These are phyloP conservation scores for Bertia moriformis DNA, from an alignment of 2,329 filamentous ascomycete genomes.

Conservation along the genomic window DNA sequence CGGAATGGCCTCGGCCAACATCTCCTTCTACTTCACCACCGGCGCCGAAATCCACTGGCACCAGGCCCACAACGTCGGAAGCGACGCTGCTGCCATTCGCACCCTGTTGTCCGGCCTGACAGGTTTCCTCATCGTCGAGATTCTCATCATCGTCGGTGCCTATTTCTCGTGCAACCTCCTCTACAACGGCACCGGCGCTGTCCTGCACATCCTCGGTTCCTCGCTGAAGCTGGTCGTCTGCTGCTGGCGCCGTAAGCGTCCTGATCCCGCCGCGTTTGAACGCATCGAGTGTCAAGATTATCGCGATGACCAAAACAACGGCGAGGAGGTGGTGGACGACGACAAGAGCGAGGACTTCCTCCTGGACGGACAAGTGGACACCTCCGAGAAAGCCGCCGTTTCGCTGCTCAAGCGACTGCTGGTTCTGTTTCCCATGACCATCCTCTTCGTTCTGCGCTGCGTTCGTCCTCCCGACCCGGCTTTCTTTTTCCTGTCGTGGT, in stretches of 20 bases:
- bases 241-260: neutral
- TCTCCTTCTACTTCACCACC: neutral
- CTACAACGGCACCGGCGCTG: neutral
- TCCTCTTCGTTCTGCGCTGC: neutral
- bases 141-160: neutral
- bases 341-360: neutral
- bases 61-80: neutral
- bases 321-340: too few relatives aligned
- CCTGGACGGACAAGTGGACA: neutral
- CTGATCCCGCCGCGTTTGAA: neutral
- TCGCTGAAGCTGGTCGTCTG: neutral
- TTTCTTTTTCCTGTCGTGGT: neutral
- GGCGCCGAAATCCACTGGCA: slow-evolving; percentile 1
- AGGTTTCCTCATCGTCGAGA: neutral
- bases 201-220: neutral
- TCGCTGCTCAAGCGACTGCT: neutral
- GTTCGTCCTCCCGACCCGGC: neutral
- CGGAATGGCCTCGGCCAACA: neutral
- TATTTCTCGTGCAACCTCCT: neutral
- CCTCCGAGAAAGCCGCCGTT: neutral
- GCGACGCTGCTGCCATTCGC: neutral
- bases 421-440: neutral
- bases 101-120: neutral
- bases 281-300: neutral
- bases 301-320: neutral